Conservation (phyloP, 495 filamentous ascomycete genomes). For the Neurospora tetrasperma region DNA sequence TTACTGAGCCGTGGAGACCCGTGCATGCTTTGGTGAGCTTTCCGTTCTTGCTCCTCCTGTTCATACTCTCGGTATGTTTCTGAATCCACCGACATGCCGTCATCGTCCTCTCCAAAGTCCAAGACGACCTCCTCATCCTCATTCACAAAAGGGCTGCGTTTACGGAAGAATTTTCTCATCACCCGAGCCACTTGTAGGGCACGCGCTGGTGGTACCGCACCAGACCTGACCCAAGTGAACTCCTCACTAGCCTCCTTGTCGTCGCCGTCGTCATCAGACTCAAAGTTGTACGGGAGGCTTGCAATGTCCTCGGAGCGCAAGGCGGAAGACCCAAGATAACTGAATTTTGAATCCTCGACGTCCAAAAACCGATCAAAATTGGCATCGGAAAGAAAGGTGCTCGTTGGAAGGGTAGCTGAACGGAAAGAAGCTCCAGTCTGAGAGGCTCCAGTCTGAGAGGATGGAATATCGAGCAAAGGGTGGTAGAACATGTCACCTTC, state of each 20-base stretch:
- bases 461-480: not conserved
- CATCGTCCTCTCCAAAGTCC: conserved; percentile 54
- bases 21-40: not conserved
- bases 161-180: conserved; percentile 28
- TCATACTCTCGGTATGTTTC: conserved; percentile 31
- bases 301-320: conserved; percentile 4
- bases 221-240: conserved; percentile 13
- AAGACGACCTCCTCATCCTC: conserved; percentile 46
- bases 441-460: not conserved
- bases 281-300: not conserved
- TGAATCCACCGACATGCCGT: conserved; percentile 56
- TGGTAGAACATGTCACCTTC: conserved; percentile 26
- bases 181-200: conserved; percentile 30
- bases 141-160: conserved; percentile 15
- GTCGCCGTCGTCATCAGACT: not conserved
- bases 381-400: not conserved
- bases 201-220: conserved; percentile 24
- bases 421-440: not conserved
- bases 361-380: conserved; percentile 1
- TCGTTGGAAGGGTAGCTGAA: not conserved
- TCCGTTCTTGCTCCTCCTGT: conserved; percentile 8
- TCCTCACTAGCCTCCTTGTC: conserved; percentile 7
- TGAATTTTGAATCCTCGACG: not conserved
- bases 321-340: conserved; percentile 4
- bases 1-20: conserved; percentile 22